These are phyloP conservation scores for Harringtonia aguacate DNA, from an alignment of 2,329 filamentous ascomycete genomes.

Conservation along the genomic window DNA sequence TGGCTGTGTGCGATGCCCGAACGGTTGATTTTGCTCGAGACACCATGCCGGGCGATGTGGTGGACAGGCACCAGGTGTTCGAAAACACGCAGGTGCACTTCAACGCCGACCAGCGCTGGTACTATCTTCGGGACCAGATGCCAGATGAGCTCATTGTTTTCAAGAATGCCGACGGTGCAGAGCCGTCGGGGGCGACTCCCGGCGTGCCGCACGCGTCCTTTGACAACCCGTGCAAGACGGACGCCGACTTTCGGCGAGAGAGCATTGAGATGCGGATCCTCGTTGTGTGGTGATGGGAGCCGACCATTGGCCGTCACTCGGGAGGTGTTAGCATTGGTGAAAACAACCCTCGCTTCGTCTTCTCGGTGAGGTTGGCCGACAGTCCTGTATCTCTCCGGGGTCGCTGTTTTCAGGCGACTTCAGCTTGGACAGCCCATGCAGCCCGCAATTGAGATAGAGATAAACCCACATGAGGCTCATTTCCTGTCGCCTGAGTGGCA, in stretches of 20 bases:
- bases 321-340: too few relatives aligned
- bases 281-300: constrained; percentile 7
- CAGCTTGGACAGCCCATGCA: too few relatives aligned
- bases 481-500: too few relatives aligned
- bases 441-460: too few relatives aligned
- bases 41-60: constrained; percentile 13
- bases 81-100: constrained; percentile 14
- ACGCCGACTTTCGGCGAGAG: constrained; percentile 8
- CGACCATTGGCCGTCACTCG: too few relatives aligned
- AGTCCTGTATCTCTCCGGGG: too few relatives aligned
- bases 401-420: too few relatives aligned
- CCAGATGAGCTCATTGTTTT: constrained; percentile 12
- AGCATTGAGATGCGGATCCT: constrained; percentile 11
- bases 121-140: constrained; percentile 12
- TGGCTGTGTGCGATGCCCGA: constrained; percentile 13
- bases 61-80: constrained; percentile 12
- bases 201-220: constrained; percentile 10
- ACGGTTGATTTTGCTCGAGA: constrained; percentile 13
- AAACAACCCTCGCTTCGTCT: too few relatives aligned
- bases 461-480: too few relatives aligned
- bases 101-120: constrained; percentile 11
- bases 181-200: constrained; percentile 6
- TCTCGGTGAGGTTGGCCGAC: too few relatives aligned
- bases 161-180: constrained; percentile 10
- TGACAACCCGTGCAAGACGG: constrained; percentile 7